Evolutionary conservation across 2,329 filamentous ascomycete species (phyloP), one percentile per base, ranked within the genome.

Genomic region (Xylariomycetidae sp.): DNA sequence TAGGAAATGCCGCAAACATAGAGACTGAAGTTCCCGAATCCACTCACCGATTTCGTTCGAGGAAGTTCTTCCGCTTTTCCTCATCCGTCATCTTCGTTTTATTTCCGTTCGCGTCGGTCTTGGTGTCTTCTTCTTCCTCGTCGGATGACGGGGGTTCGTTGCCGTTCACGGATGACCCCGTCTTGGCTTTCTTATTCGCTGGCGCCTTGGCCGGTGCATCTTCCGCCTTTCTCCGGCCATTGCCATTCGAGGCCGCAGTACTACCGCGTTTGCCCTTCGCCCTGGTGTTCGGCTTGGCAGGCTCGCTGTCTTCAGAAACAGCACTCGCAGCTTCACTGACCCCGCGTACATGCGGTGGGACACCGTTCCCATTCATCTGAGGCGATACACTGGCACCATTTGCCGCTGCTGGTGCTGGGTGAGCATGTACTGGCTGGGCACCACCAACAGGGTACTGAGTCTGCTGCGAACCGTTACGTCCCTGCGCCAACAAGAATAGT

Each of bases 31-130:
- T 9, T 18, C 6, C 15, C 9, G 13, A 18, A 29, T 65, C 77
- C 5, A 34, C 42, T 52, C 77, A 94, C 90, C 90, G 80, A 60
- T 98, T 98, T 18, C 92, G 75, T 56, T 98, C 92, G 3, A 98
- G 69, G 60, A 98, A 98, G 58, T 96, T 98, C 66, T 93, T 95
- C 25, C 92, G 76, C 69, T 98, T 98, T 67, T 98, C 92, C 54
- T 96, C 92, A 36, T 96, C 92, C 0, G 89, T 95, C 87, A 95
- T 94, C 68, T 95, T 95, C 0, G 60, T 55, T 59, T 79, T 83
- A 49, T 82, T 76, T 25, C 70, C 66, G 29, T 76, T 67, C 19
- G 69, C 72, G 14, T 34, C 29, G 5, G 75, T 69, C 29, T 68
- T 74, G 33, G 70, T 39, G 6, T 73, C 39, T 5, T 73, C 67